phyloP scores from a whole-genome alignment of 805 yeast species.

The Sugiyamaella floridensis region DNA sequence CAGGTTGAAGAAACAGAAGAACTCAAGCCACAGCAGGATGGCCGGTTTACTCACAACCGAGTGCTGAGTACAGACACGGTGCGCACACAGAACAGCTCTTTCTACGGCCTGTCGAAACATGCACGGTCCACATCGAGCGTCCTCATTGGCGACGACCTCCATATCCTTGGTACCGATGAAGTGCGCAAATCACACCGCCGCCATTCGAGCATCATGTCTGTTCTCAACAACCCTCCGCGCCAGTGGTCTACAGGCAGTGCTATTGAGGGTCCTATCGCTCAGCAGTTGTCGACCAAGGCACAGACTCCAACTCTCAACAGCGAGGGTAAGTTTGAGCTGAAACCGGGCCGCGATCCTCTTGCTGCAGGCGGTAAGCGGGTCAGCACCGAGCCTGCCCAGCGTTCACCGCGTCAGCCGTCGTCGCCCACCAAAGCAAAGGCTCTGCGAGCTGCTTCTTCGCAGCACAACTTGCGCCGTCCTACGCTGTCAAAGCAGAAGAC shows the following conservation, averaged over 20 bases:
- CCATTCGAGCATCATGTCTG: slow-evolving; percentile 20
- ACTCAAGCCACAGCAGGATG: background rate
- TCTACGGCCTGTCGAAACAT: slow-evolving; percentile 10
- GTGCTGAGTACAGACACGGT: background rate
- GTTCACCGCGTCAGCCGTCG: slow-evolving; percentile 2
- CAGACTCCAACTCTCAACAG: background rate
- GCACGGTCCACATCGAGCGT: slow-evolving; percentile 16
- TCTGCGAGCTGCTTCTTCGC: slow-evolving; percentile 36
- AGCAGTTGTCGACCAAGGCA: background rate
- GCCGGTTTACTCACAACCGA: background rate
- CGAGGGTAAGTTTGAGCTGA: background rate
- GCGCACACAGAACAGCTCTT: background rate
- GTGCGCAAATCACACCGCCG: slow-evolving; percentile 15
- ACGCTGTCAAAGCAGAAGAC: slow-evolving; percentile 31
- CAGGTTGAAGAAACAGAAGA: background rate
- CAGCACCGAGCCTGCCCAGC: slow-evolving; percentile 1
- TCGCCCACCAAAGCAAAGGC: background rate
- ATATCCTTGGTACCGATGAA: slow-evolving; percentile 1
- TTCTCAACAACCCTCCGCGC: slow-evolving; percentile 7
- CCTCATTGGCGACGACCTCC: background rate
- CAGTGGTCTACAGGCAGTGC: slow-evolving; percentile 3
- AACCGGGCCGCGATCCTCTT: background rate
- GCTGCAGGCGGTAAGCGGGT: background rate
- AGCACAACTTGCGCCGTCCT: slow-evolving; percentile 30
- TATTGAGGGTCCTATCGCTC: background rate